Evolutionary conservation across 2,329 filamentous ascomycete species (phyloP), one percentile per base, ranked within the genome.

Genomic region (Talaromyces sp.): DNA sequence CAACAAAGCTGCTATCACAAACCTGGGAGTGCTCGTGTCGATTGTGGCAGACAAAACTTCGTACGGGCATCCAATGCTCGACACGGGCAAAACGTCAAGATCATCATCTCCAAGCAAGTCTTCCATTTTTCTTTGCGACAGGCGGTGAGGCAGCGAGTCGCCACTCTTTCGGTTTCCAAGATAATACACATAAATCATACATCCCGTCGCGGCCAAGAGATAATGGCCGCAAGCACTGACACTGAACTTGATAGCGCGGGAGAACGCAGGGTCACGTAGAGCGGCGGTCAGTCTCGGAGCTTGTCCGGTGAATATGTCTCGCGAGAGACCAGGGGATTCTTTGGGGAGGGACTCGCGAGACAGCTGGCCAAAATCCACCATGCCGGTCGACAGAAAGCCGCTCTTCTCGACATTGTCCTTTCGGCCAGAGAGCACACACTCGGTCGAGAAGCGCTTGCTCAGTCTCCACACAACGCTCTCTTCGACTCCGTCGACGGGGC

Each of bases 41-140:
- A 89, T 86, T 63, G 83, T 84, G 65, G 85, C 83, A 3, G 81
- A 80, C 6, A 89, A 69, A 2, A 88, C 81, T 51, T 80, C 75
- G 17, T 78, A 75, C 13, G 84, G 84, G 65, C 86, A 88, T 14
- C 80, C 68, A 11, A 89, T 79, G 46, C 75, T 81, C 1, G 84
- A 79, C 17, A 85, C 70, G 1, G 80, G 81, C 50, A 73, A 63
- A 58, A 83, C 57, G 66, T 67, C 65, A 60, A 73, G 65, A 62
- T 70, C 66, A 7, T 65, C 69, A 64, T 69, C 64, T 38, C 67
- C 69, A 63, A 71, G 60, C 29, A 58, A 31, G 56, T 65, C 60
- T 61, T 68, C 58, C 56, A 64, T 32, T 53, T 64, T 9, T 38
- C 55, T 26, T 17, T 32, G 46, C 10, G 49, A 31, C 43, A 57